A percentile compares a stretch with the other conserved stretches of the same genome.
phyloP scores from a whole-genome alignment of 2,329 filamentous ascomycete genomes.

The Coniochaeta sp. region DNA sequence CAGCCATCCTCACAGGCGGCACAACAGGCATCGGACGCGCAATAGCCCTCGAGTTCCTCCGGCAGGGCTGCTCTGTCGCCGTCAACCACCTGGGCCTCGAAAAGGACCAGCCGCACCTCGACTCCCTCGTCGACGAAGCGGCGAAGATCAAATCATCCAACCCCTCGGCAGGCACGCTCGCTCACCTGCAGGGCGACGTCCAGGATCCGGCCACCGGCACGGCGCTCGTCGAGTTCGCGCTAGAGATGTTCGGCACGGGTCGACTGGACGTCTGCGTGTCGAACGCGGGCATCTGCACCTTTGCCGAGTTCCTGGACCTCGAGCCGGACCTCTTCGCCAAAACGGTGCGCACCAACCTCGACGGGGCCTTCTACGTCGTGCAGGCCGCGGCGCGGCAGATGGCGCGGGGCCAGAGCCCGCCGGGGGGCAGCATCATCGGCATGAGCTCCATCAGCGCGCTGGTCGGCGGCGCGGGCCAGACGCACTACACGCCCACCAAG shows the following conservation, averaged over 20 bases:
- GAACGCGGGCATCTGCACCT: slow-evolving; percentile 84
- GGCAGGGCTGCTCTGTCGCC: slow-evolving; percentile 70
- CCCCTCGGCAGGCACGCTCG: slow-evolving; percentile 45
- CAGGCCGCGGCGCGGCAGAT: slow-evolving; percentile 83
- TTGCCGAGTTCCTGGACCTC: slow-evolving; percentile 77
- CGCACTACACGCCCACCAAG: slow-evolving; percentile 86
- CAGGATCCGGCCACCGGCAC: slow-evolving; percentile 64
- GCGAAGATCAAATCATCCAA: slow-evolving; percentile 34
- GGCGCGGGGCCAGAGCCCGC: slow-evolving; percentile 51
- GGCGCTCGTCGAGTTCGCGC: slow-evolving; percentile 58
- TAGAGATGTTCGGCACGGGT: slow-evolving; percentile 46
- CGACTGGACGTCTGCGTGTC: slow-evolving; percentile 73
- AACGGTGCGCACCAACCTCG: slow-evolving; percentile 75
- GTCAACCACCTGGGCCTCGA: slow-evolving; percentile 69
- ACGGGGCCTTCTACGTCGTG: slow-evolving; percentile 80
- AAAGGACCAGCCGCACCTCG: slow-evolving; percentile 42
- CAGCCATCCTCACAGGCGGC: slow-evolving; percentile 79
- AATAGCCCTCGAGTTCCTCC: slow-evolving; percentile 71
- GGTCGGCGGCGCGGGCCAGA: slow-evolving; percentile 71
- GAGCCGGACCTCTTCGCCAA: slow-evolving; percentile 60
- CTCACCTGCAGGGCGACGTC: slow-evolving; percentile 71
- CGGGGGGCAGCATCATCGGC: slow-evolving; percentile 74
- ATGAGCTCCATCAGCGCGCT: slow-evolving; percentile 67
- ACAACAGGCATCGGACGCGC: slow-evolving; percentile 82
- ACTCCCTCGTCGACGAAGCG: slow-evolving; percentile 45